Evolutionary conservation across 805 yeast species (phyloP).

Genomic region (Candida golubevii): DNA sequence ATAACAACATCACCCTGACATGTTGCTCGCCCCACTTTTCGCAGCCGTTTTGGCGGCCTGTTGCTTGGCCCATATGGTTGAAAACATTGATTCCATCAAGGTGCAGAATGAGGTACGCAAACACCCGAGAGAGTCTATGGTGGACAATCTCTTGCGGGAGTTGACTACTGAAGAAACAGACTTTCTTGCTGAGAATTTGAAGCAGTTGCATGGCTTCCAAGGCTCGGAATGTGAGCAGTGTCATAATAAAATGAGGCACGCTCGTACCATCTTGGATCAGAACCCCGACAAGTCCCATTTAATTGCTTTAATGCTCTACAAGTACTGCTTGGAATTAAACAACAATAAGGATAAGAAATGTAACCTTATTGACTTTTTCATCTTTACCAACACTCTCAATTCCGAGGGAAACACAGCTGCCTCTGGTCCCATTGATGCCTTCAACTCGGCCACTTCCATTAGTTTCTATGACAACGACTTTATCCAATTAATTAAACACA

Average conservation of each 20-base stretch:
- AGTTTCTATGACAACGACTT: slow-evolving; percentile 38
- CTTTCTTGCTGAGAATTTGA: slow-evolving; percentile 26
- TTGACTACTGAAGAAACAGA: slow-evolving; percentile 26
- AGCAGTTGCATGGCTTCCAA: slow-evolving; percentile 25
- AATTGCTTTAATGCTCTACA: slow-evolving; percentile 32
- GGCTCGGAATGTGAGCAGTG: slow-evolving; percentile 35
- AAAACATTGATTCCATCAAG: slow-evolving; percentile 23
- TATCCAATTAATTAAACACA: slow-evolving; percentile 31
- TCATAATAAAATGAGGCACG: slow-evolving; percentile 32
- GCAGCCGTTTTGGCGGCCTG: slow-evolving; percentile 10
- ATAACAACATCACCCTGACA: too few relatives aligned
- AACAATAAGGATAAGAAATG: slow-evolving; percentile 29
- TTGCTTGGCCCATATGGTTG: slow-evolving; percentile 19
- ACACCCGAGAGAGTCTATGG: slow-evolving; percentile 10
- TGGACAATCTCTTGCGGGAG: slow-evolving; percentile 24
- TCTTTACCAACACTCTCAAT: slow-evolving; percentile 29
- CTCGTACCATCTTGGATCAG: slow-evolving; percentile 22
- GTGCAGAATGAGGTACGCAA: slow-evolving; percentile 16
- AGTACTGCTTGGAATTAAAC: slow-evolving; percentile 29
- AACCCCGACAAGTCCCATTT: slow-evolving; percentile 33
- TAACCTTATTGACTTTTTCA: slow-evolving; percentile 34
- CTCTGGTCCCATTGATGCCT: slow-evolving; percentile 18
- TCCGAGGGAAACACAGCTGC: slow-evolving; percentile 15
- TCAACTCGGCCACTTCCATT: slow-evolving; percentile 23
- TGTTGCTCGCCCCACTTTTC: slow-evolving; percentile 7